Conservation (phyloP, 352 stramenopile genomes). For the Phytopythium chamaehyphon region DNA sequence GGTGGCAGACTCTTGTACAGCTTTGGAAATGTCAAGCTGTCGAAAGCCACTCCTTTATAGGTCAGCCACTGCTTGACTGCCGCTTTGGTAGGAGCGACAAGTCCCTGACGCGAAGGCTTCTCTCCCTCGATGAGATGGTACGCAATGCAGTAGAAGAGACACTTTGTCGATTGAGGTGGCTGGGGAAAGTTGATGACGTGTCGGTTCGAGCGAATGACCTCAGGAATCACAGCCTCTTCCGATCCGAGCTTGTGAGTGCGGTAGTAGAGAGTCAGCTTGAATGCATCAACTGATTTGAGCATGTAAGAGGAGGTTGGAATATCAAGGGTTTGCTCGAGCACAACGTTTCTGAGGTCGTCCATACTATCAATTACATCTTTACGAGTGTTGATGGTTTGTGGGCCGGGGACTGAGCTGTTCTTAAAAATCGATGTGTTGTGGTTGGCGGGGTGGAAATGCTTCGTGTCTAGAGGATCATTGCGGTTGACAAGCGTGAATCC, state of each 20-base stretch:
- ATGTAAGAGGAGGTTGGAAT: no score
- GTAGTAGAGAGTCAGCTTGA: constrained; percentile 15
- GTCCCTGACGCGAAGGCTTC: constrained; percentile 1
- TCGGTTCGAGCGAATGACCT: constrained; percentile 13
- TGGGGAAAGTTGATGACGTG: constrained; percentile 19
- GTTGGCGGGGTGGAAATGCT: constrained; percentile 8
- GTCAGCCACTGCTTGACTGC: constrained; percentile 11
- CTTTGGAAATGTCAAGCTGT: neutral
- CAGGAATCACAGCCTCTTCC: constrained; percentile 10
- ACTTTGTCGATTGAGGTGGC: constrained; percentile 8
- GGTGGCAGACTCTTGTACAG: constrained; percentile 10
- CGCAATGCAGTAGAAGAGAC: constrained; percentile 10
- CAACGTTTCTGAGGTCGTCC: constrained; percentile 9
- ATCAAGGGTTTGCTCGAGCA: no score
- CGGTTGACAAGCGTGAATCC: constrained; percentile 9
- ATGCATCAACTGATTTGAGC: constrained; percentile 13
- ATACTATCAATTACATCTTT: constrained; percentile 13
- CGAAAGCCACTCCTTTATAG: constrained; percentile 8
- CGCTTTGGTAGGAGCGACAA: constrained; percentile 4
- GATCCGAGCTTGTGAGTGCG: constrained; percentile 14
- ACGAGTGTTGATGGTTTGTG: neutral
- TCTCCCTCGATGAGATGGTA: constrained; percentile 1
- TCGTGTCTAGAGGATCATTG: neutral
- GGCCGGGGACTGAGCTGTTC: constrained; percentile 5
- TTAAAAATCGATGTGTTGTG: constrained; percentile 12